Percentiles rank a stretch among this genome's conserved stretches.
These are phyloP conservation scores for Blattamonas nauphoetae DNA, from an alignment of 78 protist genomes.

Conservation along the genomic window DNA sequence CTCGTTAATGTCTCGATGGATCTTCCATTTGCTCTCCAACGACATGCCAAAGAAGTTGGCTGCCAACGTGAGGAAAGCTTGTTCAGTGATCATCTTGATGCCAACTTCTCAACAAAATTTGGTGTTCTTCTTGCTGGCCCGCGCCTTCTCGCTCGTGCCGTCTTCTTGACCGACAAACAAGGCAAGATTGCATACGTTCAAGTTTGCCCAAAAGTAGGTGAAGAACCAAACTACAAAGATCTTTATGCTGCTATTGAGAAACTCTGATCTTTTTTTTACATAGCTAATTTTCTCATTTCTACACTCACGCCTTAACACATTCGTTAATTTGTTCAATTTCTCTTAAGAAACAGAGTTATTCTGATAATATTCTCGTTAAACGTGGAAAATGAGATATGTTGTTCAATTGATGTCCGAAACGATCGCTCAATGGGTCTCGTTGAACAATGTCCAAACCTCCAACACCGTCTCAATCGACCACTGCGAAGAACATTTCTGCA, in stretches of 20 bases:
- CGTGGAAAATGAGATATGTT: too few relatives aligned
- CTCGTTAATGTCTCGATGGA: neutral
- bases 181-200: neutral
- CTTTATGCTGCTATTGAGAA: neutral
- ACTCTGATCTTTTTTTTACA: too few relatives aligned
- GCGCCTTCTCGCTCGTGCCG: neutral
- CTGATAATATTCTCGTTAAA: too few relatives aligned
- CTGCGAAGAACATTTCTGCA: too few relatives aligned
- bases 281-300: too few relatives aligned
- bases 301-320: too few relatives aligned
- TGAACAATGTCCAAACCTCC: too few relatives aligned
- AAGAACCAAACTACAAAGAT: neutral
- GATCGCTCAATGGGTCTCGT: too few relatives aligned
- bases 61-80: neutral
- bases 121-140: neutral
- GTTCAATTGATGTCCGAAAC: too few relatives aligned
- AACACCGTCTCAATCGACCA: too few relatives aligned
- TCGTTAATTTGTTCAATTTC: too few relatives aligned
- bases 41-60: neutral
- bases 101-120: neutral
- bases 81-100: neutral
- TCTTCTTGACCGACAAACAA: neutral
- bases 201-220: neutral
- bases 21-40: neutral
- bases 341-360: too few relatives aligned